A percentile compares a stretch with the other conserved stretches of the same genome.
phyloP scores from a whole-genome alignment of 1,139 yeast genomes.

The Diutina siamensis region DNA sequence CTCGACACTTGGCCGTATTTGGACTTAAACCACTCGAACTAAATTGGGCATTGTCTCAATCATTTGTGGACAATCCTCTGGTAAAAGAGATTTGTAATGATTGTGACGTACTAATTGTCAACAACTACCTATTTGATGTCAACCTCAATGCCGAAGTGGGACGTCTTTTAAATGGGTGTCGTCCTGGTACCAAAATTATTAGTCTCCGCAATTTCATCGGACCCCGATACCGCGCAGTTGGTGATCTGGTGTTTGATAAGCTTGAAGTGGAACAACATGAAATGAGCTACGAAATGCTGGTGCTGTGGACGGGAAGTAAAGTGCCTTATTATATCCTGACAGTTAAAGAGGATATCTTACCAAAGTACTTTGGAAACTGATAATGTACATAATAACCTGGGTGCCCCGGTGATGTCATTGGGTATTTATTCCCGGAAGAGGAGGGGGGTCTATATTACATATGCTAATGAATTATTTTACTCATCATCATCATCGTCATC shows the following conservation, averaged over 20 bases:
- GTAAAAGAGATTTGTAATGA: conserved; percentile 44
- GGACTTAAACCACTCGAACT: conserved; percentile 53
- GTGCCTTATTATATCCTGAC: conserved; percentile 75
- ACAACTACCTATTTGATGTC: conserved; percentile 75
- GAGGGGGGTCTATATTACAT: neutral
- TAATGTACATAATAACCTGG: neutral
- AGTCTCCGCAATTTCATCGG: conserved; percentile 67
- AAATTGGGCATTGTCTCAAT: conserved; percentile 42
- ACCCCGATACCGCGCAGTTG: conserved; percentile 41
- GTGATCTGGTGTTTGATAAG: conserved; percentile 51
- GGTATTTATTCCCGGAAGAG: too few species aligned
- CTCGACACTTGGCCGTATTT: conserved; percentile 44
- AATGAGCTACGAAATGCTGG: conserved; percentile 44
- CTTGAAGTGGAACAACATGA: conserved; percentile 42
- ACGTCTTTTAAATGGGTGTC: conserved; percentile 47
- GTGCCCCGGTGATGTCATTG: too few species aligned
- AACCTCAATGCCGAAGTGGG: conserved; percentile 60
- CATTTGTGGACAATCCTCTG: conserved; percentile 38
- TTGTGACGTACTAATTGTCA: conserved; percentile 66
- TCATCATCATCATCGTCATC: conserved; percentile 55
- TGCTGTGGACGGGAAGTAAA: conserved; percentile 85
- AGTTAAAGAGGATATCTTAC: conserved; percentile 25
- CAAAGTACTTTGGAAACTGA: neutral
- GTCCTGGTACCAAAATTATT: conserved; percentile 68
- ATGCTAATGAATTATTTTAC: conserved; percentile 4